Evolutionary conservation across 1,139 yeast species (phyloP).

Genomic region (Diutina pseudorugosa): DNA sequence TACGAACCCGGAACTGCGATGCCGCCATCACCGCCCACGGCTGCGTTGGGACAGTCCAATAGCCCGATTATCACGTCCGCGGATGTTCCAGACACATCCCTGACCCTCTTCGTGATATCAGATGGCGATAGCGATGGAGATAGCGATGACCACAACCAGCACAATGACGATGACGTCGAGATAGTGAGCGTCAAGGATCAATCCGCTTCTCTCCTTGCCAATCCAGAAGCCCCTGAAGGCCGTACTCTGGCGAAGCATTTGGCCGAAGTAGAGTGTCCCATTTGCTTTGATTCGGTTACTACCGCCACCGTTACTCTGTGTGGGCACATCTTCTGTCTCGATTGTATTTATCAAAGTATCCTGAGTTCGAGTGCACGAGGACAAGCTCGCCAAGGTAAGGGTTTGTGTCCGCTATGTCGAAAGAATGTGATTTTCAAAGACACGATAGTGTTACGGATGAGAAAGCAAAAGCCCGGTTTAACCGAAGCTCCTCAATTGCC

Average conservation of each 20-base stretch:
- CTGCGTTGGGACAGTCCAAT: neutral
- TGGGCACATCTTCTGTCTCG: conserved; percentile 35
- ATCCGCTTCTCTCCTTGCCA: conserved; percentile 22
- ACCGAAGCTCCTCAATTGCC: neutral
- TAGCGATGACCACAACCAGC: neutral
- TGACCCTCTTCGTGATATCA: neutral
- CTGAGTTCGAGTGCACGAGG: conserved; percentile 33
- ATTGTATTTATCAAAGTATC: conserved; percentile 31
- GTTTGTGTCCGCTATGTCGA: conserved; percentile 35
- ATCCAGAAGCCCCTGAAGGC: conserved; percentile 11
- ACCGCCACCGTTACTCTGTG: conserved; percentile 32
- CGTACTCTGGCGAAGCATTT: conserved; percentile 17
- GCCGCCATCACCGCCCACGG: neutral
- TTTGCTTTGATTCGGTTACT: conserved; percentile 31
- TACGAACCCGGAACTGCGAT: neutral
- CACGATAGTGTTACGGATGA: conserved; percentile 22
- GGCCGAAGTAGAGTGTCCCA: conserved; percentile 31
- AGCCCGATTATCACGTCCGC: neutral
- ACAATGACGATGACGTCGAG: conserved; percentile 21
- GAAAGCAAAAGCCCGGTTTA: neutral
- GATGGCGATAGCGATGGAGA: neutral
- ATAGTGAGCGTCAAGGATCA: conserved; percentile 26
- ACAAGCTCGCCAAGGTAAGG: conserved; percentile 23
- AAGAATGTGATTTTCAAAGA: conserved; percentile 29
- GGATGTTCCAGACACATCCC: neutral